A percentile compares a stretch with the other conserved stretches of the same genome.
Conservation (phyloP, 1,284 basidiomycete genomes). For the Ceratobasidium theobromae region DNA sequence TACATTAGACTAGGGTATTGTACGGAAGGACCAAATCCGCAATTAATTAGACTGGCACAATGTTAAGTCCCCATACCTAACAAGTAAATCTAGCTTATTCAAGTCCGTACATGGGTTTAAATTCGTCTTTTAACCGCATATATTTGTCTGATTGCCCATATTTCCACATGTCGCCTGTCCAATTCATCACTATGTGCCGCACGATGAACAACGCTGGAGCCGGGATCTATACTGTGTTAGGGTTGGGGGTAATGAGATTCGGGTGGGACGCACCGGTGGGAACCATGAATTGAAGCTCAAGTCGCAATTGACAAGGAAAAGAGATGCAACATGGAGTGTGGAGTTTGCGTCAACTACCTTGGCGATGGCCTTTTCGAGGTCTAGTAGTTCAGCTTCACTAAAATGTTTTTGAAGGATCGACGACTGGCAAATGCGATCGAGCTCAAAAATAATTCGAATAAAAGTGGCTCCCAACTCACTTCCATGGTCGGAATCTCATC, state of each 20-base stretch:
- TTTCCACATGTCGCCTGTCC: neutral
- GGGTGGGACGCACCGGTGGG: neutral
- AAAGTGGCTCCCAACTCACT: neutral
- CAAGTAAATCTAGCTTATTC: neutral
- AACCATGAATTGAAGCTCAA: neutral
- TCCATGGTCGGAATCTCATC: neutral
- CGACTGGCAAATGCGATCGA: neutral
- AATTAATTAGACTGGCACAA: neutral
- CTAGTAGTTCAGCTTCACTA: neutral
- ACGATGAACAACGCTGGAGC: neutral
- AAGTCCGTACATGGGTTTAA: neutral
- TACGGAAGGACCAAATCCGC: neutral
- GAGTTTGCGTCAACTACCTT: neutral
- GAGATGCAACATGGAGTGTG: neutral
- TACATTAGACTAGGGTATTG: neutral
- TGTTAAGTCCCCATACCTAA: neutral
- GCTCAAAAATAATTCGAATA: neutral
- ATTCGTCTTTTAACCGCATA: neutral
- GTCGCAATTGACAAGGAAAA: neutral
- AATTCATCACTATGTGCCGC: neutral
- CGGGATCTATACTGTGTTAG: neutral
- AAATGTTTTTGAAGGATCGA: neutral
- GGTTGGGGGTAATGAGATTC: neutral
- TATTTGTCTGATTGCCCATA: constrained; percentile 2
- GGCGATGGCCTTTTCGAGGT: neutral